Base-by-base conservation (phyloP, 257 asterid species). In the Nicotiana noctiflora region DNA sequence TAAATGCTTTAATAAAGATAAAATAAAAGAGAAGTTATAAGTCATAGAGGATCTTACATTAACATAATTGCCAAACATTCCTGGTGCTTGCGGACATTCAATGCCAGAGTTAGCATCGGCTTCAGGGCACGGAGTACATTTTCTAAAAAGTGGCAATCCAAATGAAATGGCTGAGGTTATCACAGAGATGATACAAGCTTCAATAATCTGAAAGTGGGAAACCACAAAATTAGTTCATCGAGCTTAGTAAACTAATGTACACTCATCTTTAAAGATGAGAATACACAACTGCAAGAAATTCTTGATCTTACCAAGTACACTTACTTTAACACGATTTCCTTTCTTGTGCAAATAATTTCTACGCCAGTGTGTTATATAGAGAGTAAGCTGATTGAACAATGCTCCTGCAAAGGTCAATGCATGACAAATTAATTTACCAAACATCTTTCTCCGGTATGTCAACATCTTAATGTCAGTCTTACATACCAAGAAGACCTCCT, bases 81-180 rank as follows among this genome's bases (percentile, higher is more conserved):
- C 99, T 27, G 98, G 98, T 49, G 97, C 95, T 29, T 94, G 97
- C 18, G 99, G 99, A 86, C 99, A 96, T 87, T 96, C 99, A 82
- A 96, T 90, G 81, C 98, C 93, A 79, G 98, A 87, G 84, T 80
- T 85, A 67, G 88, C 84, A 84, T 93, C 95, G 64, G 90, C 84
- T 81, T 91, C 99, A 52, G 99, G 99, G 88, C 99, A 92, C 27
- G 98, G 92, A 62, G 98, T 94, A 90, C 99, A 96, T 84, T 85
- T 89, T 88, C 88, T 90, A 79, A 94, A 90, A 83, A 94, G 93
- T 60, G 99, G 99, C 75, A 96, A 88, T 76, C 98, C 99, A 88
- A 96, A 96, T 66, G 98, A 94, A 83, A 96, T 87, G 63, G 86
- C 76, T 19, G 99, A 96, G 83, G 99, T 96, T 83, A 96, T 85